Base-by-base conservation (phyloP, 148 eudicot species). In the Spergularia bocconei region DNA sequence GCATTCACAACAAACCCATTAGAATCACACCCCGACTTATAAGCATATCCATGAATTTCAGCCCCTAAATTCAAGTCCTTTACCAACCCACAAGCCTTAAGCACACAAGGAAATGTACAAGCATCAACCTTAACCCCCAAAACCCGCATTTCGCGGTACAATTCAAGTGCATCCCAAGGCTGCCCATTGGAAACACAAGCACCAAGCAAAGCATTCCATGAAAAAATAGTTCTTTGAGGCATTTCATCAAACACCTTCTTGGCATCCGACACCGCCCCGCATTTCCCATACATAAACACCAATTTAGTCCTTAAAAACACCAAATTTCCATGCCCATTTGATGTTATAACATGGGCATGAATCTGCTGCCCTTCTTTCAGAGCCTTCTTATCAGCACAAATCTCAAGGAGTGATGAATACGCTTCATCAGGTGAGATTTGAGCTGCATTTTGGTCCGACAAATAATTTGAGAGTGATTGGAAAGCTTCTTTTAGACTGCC, bases 171-270 rank as follows among this genome's bases (percentile, higher is more conserved):
- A 76, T 79, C 79, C 55, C 70, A 78, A 67, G 87, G 84, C 54
- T 76, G 80, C 64, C 88, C 92, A 74, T 82, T 84, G 41, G 85
- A 79, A 47, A 90, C 84, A 83, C 76, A 94, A 68, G 89, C 89
- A 79, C 97, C 98, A 74, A 91, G 84, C 97, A 94, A 75, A 36
- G 96, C 98, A 85, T 94, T 94, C 90, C 97, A 94, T 11, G 97
- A 78, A 71, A 88, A 90, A 55, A 90, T 83, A 62, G 69, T 90
- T 82, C 88, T 83, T 14, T 85, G 82, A 41, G 76, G 79, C 90
- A 90, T 88, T 85, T 84, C 85, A 80, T 86, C 92, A 54, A 94
- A 91, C 98, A 94, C 74, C 76, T 86, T 74, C 78, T 82, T 69
- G 0, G 97, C 98, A 81, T 87, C 75, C 56, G 8, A 59, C 21